Evolutionary conservation across 257 asterid species (phyloP).

Genomic region (Rubia yunnanensis): DNA sequence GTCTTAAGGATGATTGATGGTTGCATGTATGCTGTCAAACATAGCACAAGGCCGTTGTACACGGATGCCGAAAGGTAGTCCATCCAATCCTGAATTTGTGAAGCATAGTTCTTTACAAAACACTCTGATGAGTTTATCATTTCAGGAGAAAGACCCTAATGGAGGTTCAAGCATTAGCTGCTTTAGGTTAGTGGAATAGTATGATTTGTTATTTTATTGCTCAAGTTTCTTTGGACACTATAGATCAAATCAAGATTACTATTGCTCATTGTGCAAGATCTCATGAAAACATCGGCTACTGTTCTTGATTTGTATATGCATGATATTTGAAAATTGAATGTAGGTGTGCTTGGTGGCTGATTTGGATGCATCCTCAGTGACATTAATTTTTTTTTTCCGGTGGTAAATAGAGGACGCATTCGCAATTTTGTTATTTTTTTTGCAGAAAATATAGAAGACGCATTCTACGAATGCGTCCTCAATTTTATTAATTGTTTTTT

Average conservation of each 20-base stretch:
- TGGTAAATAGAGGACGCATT: no score
- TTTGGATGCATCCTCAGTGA: no score
- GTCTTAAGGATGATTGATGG: slow-evolving; percentile 88
- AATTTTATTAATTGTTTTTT: no score
- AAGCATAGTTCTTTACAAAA: not conserved
- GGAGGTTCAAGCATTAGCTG: slow-evolving; percentile 97
- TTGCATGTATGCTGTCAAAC: slow-evolving; percentile 86
- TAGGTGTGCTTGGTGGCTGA: no score
- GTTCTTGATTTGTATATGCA: no score
- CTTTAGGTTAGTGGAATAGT: slow-evolving; percentile 49
- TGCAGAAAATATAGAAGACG: no score
- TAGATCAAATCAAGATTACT: not conserved
- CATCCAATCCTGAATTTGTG: slow-evolving; percentile 6
- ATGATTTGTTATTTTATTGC: not conserved
- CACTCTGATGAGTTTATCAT: slow-evolving; percentile 12
- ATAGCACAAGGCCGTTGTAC: slow-evolving; percentile 52
- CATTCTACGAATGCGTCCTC: no score
- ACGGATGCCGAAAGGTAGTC: slow-evolving; percentile 70
- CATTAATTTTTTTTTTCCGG: no score
- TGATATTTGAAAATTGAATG: no score
- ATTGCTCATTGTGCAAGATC: slow-evolving; percentile 43
- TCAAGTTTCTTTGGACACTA: not conserved
- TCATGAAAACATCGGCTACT: slow-evolving; percentile 73
- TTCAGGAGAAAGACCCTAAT: slow-evolving; percentile 84
- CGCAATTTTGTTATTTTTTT: no score